Conservation (phyloP, 2,329 filamentous ascomycete genomes). For the Diaporthe ilicicola region DNA sequence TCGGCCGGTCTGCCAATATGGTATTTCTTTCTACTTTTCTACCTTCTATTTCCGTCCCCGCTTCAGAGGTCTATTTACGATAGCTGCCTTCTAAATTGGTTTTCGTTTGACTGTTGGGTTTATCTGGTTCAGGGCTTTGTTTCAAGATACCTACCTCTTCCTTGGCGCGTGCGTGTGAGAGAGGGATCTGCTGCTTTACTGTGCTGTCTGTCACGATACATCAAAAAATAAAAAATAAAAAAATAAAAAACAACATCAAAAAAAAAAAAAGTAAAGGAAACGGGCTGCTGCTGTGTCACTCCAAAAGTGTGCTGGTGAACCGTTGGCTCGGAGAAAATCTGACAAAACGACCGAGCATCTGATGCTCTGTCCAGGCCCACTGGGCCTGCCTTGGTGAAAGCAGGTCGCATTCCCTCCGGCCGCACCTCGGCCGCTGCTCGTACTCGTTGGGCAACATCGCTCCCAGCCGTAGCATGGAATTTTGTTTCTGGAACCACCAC, state of each 20-base stretch:
- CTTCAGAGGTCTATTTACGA: slow-evolving; percentile 13
- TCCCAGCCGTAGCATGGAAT: not conserved
- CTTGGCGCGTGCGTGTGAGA: slow-evolving; percentile 8
- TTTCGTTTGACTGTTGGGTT: not conserved
- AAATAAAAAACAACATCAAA: slow-evolving; percentile 11
- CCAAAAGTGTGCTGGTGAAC: not conserved
- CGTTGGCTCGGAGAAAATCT: slow-evolving; percentile 10
- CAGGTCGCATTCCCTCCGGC: slow-evolving; percentile 13
- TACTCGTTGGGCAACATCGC: slow-evolving; percentile 14
- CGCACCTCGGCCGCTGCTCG: slow-evolving; percentile 20
- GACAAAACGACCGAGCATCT: not conserved
- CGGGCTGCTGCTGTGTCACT: slow-evolving; percentile 12
- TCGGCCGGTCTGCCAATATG: slow-evolving; percentile 22
- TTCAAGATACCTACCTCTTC: slow-evolving; percentile 21
- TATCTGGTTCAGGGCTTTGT: slow-evolving; percentile 4
- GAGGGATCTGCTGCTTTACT: slow-evolving; percentile 4
- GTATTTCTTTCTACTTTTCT: not conserved
- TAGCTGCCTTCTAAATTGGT: slow-evolving; percentile 13
- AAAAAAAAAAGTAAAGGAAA: not conserved
- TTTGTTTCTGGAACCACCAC: slow-evolving; percentile 9
- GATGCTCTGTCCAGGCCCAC: not conserved
- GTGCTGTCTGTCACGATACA: not conserved
- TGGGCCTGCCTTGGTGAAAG: not conserved
- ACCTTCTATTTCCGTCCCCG: not conserved
- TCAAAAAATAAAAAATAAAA: slow-evolving; percentile 14